These are phyloP conservation scores for Arthrinium phaeospermum DNA, from an alignment of 2,329 filamentous ascomycete species.

Conservation along the genomic window DNA sequence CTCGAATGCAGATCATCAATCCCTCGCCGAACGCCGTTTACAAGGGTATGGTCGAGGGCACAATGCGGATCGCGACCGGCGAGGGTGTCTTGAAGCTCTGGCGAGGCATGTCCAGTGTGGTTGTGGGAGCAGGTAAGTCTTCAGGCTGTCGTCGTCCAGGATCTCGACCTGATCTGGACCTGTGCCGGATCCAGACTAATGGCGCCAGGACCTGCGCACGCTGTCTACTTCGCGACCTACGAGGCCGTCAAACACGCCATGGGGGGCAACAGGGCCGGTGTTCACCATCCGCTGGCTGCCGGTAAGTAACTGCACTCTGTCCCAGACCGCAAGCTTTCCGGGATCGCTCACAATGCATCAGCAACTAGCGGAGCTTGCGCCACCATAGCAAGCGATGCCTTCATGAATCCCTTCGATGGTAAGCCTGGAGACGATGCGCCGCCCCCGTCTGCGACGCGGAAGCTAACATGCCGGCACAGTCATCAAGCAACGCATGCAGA, in stretches of 20 bases:
- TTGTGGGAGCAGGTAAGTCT: constrained; percentile 85
- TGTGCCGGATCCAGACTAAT: not conserved
- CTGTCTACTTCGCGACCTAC: constrained; percentile 98
- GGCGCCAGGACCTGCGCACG: constrained; percentile 83
- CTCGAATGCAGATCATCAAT: constrained; percentile 96
- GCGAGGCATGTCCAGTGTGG: constrained; percentile 95
- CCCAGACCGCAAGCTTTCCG: not conserved
- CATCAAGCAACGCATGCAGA: constrained; percentile 99
- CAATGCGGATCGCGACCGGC: constrained; percentile 86
- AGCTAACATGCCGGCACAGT: constrained; percentile 58
- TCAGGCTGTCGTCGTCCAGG: not conserved
- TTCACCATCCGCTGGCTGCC: constrained; percentile 91
- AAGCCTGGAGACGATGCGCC: constrained; percentile 40
- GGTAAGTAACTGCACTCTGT: constrained; percentile 59
- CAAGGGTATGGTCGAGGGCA: constrained; percentile 88
- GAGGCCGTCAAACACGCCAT: constrained; percentile 96
- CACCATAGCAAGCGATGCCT: constrained; percentile 94
- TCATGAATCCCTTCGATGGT: constrained; percentile 99
- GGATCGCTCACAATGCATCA: constrained; percentile 43
- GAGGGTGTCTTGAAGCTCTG: constrained; percentile 93
- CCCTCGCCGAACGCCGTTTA: constrained; percentile 82
- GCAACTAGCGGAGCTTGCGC: constrained; percentile 92
- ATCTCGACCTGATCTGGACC: constrained; percentile 8
- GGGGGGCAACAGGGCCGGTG: constrained; percentile 85
- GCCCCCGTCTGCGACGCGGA: not conserved